Evolutionary conservation across 2,329 filamentous ascomycete genomes (phyloP), one percentile per base, ranked within the genome.

Genomic region (Biscogniauxia sp.): DNA sequence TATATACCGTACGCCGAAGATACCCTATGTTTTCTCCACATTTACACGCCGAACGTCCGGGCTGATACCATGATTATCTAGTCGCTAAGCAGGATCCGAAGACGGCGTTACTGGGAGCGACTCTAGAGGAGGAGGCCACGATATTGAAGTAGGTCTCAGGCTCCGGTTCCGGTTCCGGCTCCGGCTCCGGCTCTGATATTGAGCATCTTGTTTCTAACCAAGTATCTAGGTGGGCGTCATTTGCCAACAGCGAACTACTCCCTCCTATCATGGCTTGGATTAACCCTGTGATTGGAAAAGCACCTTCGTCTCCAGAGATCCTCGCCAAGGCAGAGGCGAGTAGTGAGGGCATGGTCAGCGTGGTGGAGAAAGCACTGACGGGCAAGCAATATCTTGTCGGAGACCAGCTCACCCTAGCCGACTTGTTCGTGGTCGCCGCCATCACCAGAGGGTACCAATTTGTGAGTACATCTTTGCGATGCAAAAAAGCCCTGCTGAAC

Each of bases 211-310:
- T 17, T 28, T 20, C 50, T 53, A 20, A 41, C 55, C 17, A 2
- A 20, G 5, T 8, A 52, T 32, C n/a, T 41, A 41, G 50, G 45
- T 53, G 55, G 55, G 55, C 55, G 3, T 57, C 50, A 41, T 57
- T 51, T 19, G 55, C 55, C 20, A 56, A 56, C 45, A 56, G 55
- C 55, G 55, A 51, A 32, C 19, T 56, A 23, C 45, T 56, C 9
- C 55, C 55, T 13, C 55, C 20, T 17, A 32, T 56, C 23, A 56
- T 56, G 55, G 55, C 55, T 17, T 56, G 55, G 55, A 56, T 56
- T 49, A 56, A 32, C 11, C 28, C 28, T 8, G 28, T 32, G 4
- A 32, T 32, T 32, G 28, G 28, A 13, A 32, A 56, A 23, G 17
- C 20, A 17, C 55, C 55, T 26, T 51, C 41, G 20, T 56, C 45